Evolutionary conservation across 805 yeast genomes (phyloP).

Genomic region (Candida odintsovae): DNA sequence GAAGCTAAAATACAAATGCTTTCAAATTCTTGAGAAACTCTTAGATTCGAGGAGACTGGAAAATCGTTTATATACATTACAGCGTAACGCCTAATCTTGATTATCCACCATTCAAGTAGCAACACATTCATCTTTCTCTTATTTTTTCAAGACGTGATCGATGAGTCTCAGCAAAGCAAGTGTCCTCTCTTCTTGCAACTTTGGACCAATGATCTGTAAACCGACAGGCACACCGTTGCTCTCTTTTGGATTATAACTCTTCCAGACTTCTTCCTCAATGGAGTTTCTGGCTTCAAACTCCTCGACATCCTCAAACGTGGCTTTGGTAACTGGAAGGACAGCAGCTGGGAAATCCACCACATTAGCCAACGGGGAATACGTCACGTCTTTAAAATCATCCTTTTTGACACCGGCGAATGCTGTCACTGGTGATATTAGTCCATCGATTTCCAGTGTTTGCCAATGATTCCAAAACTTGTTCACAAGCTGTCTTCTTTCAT

Average conservation of each 20-base stretch:
- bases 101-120: no score
- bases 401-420: constrained; percentile 37
- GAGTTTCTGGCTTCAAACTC: constrained; percentile 1
- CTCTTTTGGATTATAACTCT: constrained; percentile 4
- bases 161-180: constrained; percentile 1
- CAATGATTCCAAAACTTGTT: constrained; percentile 33
- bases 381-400: constrained; percentile 30
- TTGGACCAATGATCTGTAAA: constrained; percentile 19
- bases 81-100: no score
- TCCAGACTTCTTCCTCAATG: constrained; percentile 4
- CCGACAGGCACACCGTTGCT: constrained; percentile 14
- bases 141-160: not conserved
- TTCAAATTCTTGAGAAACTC: no score
- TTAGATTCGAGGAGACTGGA: no score
- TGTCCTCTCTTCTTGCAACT: constrained; percentile 18
- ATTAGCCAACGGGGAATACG: constrained; percentile 51
- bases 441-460: constrained; percentile 39
- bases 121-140: no score
- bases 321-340: constrained; percentile 48
- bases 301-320: constrained; percentile 11
- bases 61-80: no score
- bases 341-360: constrained; percentile 50
- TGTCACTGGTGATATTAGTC: constrained; percentile 44
- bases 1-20: no score
- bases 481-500: constrained; percentile 28